Base-by-base conservation (phyloP, 140 eudicot genomes). In the Stevia rebaudiana region DNA sequence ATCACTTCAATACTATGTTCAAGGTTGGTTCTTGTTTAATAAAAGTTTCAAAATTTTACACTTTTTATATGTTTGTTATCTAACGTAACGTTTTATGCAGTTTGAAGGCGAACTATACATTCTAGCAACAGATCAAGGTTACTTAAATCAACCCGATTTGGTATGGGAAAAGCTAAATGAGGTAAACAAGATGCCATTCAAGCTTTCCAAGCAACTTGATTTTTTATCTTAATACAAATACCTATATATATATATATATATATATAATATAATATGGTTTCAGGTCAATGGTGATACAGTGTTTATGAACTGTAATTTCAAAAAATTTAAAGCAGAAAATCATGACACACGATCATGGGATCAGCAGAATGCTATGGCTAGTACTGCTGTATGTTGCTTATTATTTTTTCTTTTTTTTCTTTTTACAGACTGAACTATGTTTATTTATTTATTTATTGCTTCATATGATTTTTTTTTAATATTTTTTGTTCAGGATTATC, bases 1-100 rank as follows among this genome's bases (percentile, higher is more conserved):
- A 92, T 70, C 98, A 92, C 84, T 92, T 92, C 86, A 92, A 82
- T 80, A 85, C 96, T 21, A 92, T 92, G 98, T 88, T 88, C 74
- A 92, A 88, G 96, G 98, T 92, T 40, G 35, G 87, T 78, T 60
- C 15, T 56, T 58, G 63, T 51, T 17, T 19, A 31, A 19, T 25
- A 19, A 37, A 3, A 13, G n/a, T 40, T 40, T 61, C 39, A 28
- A 33, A 68, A 51, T 42, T 36, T 43, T 63, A 31, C 36, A 43
- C 22, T 43, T 10, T 18, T n/a, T n/a, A n/a, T n/a, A n/a, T 59
- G 40, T 62, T 24, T 61, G 61, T 48, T 44, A 42, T 37, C 68
- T 64, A 12, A 77, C 36, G 23, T 63, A 18, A 41, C 3, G 25
- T 67, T 35, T 22, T 73, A 31, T 70, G 73, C 95, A 92, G 98